Evolutionary conservation across 768 basidiomycete species (phyloP).

Genomic region (Cubamyces lactineus): DNA sequence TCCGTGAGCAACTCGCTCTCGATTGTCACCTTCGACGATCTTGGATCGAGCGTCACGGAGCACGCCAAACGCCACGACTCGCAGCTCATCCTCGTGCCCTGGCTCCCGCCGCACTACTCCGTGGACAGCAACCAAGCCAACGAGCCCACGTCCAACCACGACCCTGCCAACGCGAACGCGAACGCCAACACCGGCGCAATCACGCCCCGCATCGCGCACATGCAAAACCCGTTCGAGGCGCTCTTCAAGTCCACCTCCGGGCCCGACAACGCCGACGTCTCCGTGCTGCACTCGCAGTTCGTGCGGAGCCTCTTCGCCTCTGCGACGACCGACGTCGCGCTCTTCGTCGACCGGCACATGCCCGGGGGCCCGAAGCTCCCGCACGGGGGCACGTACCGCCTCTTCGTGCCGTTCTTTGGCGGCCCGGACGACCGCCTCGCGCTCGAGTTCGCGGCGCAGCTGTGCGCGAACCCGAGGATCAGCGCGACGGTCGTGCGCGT

Average conservation of each 20-base stretch:
- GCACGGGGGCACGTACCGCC: constrained; percentile 50
- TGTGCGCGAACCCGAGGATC: constrained; percentile 70
- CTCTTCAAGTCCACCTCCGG: constrained; percentile 49
- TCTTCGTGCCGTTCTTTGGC: constrained; percentile 92
- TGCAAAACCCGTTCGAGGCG: constrained; percentile 72
- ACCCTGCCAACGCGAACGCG: not conserved
- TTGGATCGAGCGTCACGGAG: constrained; percentile 68
- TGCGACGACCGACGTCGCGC: constrained; percentile 72
- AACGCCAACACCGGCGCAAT: constrained; percentile 11
- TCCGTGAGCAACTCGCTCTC: constrained; percentile 65
- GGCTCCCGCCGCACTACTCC: constrained; percentile 53
- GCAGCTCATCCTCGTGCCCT: constrained; percentile 83
- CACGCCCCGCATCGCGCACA: constrained; percentile 33
- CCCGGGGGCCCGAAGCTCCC: constrained; percentile 30
- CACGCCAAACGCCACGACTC: constrained; percentile 61
- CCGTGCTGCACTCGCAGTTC: constrained; percentile 77
- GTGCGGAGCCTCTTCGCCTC: constrained; percentile 79
- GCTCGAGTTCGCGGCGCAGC: constrained; percentile 80
- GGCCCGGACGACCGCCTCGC: constrained; percentile 92
- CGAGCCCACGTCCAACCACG: constrained; percentile 21
- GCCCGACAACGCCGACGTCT: constrained; percentile 45
- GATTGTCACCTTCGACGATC: constrained; percentile 78
- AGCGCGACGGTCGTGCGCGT: constrained; percentile 78
- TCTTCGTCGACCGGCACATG: constrained; percentile 71
- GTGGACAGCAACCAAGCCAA: constrained; percentile 16